Evolutionary conservation across 345 rosid genomes (phyloP).

Genomic region (Salix suchowensis): DNA sequence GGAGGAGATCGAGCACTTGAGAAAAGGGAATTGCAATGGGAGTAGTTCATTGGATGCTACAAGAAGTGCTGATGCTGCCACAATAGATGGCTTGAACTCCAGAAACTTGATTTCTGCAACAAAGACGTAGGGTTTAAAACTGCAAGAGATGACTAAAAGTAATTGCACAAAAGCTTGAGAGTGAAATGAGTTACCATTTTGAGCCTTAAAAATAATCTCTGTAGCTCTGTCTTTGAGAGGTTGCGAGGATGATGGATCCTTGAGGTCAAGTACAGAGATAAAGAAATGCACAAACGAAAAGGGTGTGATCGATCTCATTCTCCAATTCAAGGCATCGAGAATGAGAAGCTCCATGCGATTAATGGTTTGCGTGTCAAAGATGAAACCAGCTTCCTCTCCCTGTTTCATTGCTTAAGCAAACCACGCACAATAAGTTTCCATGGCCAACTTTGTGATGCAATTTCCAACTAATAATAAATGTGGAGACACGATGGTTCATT

Average conservation of each 20-base stretch:
- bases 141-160: too few relatives aligned
- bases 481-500: neutral
- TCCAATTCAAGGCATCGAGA: conserved; percentile 56
- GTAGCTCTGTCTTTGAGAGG: conserved; percentile 49
- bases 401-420: conserved; percentile 18
- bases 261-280: conserved; percentile 35
- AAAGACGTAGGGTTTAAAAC: neutral
- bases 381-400: conserved; percentile 30
- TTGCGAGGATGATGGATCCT: conserved; percentile 36
- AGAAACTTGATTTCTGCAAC: conserved; percentile 44
- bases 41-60: conserved; percentile 46
- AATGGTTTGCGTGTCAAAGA: conserved; percentile 36
- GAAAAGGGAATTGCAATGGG: conserved; percentile 44
- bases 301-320: conserved; percentile 71
- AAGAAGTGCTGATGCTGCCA: conserved; percentile 62
- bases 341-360: conserved; percentile 54
- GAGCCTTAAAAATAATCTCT: conserved; percentile 46
- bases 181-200: conserved; percentile 24
- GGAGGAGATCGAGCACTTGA: conserved; percentile 31
- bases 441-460: neutral
- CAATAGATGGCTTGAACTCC: conserved; percentile 56
- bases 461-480: neutral
- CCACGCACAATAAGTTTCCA: neutral
- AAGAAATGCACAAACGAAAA: conserved; percentile 53
- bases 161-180: neutral